A percentile compares a stretch with the other conserved stretches of the same genome.
Evolutionary conservation across 257 asterid genomes (phyloP).

Genomic region (Dorcoceras hygrometricum): DNA sequence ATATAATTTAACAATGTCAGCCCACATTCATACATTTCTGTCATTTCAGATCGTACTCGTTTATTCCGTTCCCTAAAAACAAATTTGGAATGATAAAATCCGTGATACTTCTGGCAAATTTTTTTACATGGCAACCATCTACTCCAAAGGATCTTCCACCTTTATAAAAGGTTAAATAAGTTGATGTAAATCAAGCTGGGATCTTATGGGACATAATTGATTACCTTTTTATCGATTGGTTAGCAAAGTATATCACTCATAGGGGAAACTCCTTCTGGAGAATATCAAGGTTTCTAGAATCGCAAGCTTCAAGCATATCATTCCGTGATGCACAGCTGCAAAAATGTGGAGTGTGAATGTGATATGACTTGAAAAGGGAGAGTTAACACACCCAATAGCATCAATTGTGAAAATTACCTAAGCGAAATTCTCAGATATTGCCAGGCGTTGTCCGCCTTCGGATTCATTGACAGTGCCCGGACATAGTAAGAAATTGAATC

Average conservation of each 20-base stretch:
- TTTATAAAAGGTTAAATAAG: neutral
- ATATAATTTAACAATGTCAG: neutral
- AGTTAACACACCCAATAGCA: neutral
- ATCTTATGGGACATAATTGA: neutral
- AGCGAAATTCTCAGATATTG: slow-evolving; percentile 90
- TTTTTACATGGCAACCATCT: neutral
- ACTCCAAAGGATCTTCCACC: neutral
- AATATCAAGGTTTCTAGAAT: slow-evolving; percentile 81
- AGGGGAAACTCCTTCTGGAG: slow-evolving; percentile 94
- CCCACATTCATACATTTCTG: neutral
- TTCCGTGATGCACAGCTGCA: slow-evolving; percentile 85
- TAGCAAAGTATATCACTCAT: slow-evolving; percentile 30
- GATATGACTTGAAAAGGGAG: neutral
- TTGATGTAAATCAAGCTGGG: neutral
- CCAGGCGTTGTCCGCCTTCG: slow-evolving; percentile 99
- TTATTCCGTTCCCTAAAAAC: neutral
- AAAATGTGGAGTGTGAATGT: slow-evolving; percentile 11
- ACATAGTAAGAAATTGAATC: slow-evolving; percentile 94
- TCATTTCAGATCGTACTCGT: neutral
- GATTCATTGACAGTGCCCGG: slow-evolving; percentile 93
- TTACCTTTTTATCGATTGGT: too few relatives aligned
- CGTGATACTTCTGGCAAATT: neutral
- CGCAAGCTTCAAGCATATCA: slow-evolving; percentile 94
- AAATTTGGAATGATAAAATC: neutral
- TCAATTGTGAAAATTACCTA: slow-evolving; percentile 46